Evolutionary conservation across 2,329 filamentous ascomycete genomes (phyloP), one percentile per base, ranked within the genome.

Genomic region (Dothideomycetes sp.): DNA sequence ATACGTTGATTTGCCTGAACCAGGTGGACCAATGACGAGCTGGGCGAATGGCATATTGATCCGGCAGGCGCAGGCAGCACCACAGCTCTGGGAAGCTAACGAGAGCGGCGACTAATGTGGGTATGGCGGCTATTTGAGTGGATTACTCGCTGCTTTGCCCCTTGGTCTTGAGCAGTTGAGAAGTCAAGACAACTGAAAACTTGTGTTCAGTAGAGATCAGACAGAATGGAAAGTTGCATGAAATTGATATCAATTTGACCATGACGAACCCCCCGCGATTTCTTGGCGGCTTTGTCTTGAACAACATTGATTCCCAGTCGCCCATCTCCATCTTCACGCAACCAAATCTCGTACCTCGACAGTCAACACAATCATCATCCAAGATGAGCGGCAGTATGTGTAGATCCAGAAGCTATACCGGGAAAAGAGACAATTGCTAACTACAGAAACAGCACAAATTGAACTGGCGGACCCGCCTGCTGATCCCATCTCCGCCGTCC

Each of bases 1-100:
- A 60, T 94, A 95, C 5, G 91, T 98, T 48, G 87, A 95, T 67
- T 98, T 98, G 45, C 91, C 91, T 19, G 87, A 79, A 53, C 91
- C 91, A 5, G 91, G 91, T 49, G 88, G 89, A n/a, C 91, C 91
- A 36, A 58, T 53, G 15, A 48, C 44, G 4, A 45, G 45, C 36
- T 49, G 47, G 15, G 47, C 47, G 27, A 49, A 49, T 12, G 47
- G 47, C 45, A 49, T 12, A 29, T n/a, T 32, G 35, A 7, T 27
- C 12, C 12, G 12, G 22, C 22, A 27, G 22, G 7, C 22, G 22
- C 22, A 27, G 7, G 12, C 22, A 27, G 22, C 12, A 12, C 22
- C 12, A 27, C 22, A 7, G 12, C 22, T 27, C 7, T 7, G 22
- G 22, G 22, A 12, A 27, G 12, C 22, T 27, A 27, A 12, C 12